Base-by-base conservation (phyloP, 2,329 filamentous ascomycete genomes). In the Cordyceps cateniannulata region DNA sequence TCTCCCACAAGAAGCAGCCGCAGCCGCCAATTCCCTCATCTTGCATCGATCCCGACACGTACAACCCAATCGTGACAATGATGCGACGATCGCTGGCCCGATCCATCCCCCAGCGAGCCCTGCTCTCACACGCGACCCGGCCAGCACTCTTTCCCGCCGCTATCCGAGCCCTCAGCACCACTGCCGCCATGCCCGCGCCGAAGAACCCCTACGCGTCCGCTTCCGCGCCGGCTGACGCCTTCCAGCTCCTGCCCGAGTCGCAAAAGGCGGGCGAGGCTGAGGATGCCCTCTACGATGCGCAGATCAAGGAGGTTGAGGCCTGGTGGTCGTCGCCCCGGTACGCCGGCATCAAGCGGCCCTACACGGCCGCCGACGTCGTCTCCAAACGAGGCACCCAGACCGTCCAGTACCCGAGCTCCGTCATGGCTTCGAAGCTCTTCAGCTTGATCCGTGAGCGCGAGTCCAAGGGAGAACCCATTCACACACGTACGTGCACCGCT, bases 401-500 rank as follows among this genome's bases (percentile, higher is more conserved):
- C 69, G 90, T 96, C 71, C 85, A 84, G 55, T 98, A 97, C 67
- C 90, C 95, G 1, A 96, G 92, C 76, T 97, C 92, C 16, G 77
- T 96, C 64, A 97, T 96, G 90, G 95, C 93, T 0, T 83, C 91
- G 70, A 98, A 99, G 77, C 83, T 99, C 5, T 99, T 96, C 77
- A 88, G 96, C 72, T 76, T 98, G 66, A 80, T 99, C 60, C 87
- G 89, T 65, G 87, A 96, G 75, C 83, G 90, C 65, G 84, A 85
- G 50, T 84, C 88, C 44, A 85, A 88, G 68, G 91, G 91, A 63
- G 83, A 96, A 73, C 95, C 95, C 22, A 90, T 98, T 63, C 93
- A 98, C 74, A 98, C 95, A 18, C 93, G 90, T 93, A 78, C 71
- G 86, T 47, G 20, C 35, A n/a, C 5, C 20, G 14, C 42, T 35